These are phyloP conservation scores for Aspergillus sojae DNA, from an alignment of 2,329 filamentous ascomycete genomes.

Conservation along the genomic window DNA sequence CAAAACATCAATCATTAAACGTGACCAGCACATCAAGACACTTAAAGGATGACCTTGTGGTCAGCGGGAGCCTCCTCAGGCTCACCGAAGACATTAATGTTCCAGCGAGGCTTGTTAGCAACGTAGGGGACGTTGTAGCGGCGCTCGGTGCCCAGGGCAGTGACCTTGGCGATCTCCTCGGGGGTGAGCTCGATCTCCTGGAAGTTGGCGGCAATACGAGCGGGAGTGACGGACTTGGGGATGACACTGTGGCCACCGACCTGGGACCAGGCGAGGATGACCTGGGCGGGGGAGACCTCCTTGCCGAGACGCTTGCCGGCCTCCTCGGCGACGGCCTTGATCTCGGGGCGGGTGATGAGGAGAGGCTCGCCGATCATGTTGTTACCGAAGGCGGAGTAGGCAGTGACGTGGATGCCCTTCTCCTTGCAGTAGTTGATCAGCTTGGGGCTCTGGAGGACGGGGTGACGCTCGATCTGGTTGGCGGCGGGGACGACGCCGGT, in stretches of 20 bases:
- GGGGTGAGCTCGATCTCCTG: constrained; percentile 44
- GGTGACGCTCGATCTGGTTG: constrained; percentile 72
- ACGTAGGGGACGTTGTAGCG: constrained; percentile 42
- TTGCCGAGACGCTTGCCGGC: constrained; percentile 38
- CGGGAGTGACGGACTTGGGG: constrained; percentile 47
- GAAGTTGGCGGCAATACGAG: constrained; percentile 48
- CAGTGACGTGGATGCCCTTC: constrained; percentile 63
- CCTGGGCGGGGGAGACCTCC: constrained; percentile 39
- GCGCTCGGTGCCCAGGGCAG: constrained; percentile 34
- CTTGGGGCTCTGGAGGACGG: constrained; percentile 65
- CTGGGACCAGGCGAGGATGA: constrained; percentile 45
- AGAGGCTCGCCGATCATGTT: constrained; percentile 64
- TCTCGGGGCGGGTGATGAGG: constrained; percentile 63
- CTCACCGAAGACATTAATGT: constrained; percentile 60
- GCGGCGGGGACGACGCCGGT: constrained; percentile 62
- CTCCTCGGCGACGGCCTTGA: constrained; percentile 67
- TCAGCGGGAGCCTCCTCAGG: constrained; percentile 54
- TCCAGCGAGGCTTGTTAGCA: constrained; percentile 55
- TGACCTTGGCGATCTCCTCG: constrained; percentile 41
- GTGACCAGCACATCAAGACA: constrained; percentile 20
- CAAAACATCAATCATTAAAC: constrained; percentile 8
- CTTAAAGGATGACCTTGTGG: constrained; percentile 50
- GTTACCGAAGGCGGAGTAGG: constrained; percentile 66
- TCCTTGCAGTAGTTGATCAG: constrained; percentile 60
- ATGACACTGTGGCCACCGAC: constrained; percentile 45